Conservation (phyloP, 441 rosid genomes). For the Bruguiera hainesii region DNA sequence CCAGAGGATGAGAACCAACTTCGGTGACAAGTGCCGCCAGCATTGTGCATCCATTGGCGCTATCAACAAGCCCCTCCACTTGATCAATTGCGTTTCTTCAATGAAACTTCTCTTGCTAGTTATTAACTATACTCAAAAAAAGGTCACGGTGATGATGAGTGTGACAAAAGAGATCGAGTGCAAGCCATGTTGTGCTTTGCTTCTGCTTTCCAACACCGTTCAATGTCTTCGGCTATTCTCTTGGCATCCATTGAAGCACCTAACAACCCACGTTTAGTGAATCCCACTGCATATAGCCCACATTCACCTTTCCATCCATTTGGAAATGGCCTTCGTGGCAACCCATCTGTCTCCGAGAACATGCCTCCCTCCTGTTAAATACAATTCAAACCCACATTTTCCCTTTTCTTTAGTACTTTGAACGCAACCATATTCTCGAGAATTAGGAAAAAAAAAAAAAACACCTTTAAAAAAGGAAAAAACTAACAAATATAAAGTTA, state of each 20-base stretch:
- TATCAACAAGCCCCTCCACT: slow-evolving; percentile 20
- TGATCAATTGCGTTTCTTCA: slow-evolving; percentile 2
- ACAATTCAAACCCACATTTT: slow-evolving; percentile 10
- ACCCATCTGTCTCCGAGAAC: slow-evolving; percentile 72
- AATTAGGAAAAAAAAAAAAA: not conserved
- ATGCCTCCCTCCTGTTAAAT: slow-evolving; percentile 51
- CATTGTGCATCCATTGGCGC: slow-evolving; percentile 9
- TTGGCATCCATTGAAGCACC: slow-evolving; percentile 74
- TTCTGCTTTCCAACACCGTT: slow-evolving; percentile 26
- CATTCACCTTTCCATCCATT: slow-evolving; percentile 76
- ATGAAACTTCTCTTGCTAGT: slow-evolving; percentile 4
- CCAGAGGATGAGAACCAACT: slow-evolving; percentile 28
- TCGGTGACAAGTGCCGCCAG: slow-evolving; percentile 1
- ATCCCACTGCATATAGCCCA: slow-evolving; percentile 81
- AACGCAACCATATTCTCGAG: not conserved
- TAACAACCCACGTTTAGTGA: slow-evolving; percentile 70
- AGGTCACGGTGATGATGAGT: slow-evolving; percentile 14
- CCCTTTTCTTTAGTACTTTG: not conserved
- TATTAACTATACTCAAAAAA: not conserved
- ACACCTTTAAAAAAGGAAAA: too few species aligned
- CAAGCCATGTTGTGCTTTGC: slow-evolving; percentile 29
- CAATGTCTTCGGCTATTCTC: slow-evolving; percentile 59
- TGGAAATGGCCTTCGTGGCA: slow-evolving; percentile 61
- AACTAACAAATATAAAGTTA: slow-evolving; percentile 6
- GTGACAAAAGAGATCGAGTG: slow-evolving; percentile 21